phyloP scores from a whole-genome alignment of 1,284 basidiomycete genomes.

The Boletellus dicymbophilus region DNA sequence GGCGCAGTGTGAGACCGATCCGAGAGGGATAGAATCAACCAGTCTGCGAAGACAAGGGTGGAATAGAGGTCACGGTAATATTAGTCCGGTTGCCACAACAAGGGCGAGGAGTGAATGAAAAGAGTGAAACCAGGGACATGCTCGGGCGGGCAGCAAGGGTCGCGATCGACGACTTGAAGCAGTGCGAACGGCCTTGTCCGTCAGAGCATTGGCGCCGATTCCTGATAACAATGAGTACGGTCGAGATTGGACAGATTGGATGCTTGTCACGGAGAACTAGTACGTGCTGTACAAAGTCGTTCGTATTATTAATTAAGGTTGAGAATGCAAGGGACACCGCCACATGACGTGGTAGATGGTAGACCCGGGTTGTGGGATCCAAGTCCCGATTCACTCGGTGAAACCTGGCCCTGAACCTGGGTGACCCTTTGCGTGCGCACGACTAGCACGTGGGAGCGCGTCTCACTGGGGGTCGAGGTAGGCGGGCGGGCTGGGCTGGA shows the following conservation, averaged over 20 bases:
- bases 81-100: constrained; percentile 1
- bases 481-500: constrained; percentile 9
- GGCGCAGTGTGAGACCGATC: constrained; percentile 27
- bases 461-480: constrained; percentile 20
- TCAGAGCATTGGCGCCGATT: constrained; percentile 5
- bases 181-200: not conserved
- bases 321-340: constrained; percentile 9
- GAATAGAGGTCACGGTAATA: constrained; percentile 2
- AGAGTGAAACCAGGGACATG: constrained; percentile 16
- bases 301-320: not conserved
- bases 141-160: not conserved
- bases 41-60: not conserved
- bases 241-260: constrained; percentile 2
- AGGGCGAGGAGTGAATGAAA: not conserved
- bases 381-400: constrained; percentile 12
- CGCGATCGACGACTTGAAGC: too few relatives aligned
- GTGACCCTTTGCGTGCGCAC: constrained; percentile 13
- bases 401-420: constrained; percentile 11
- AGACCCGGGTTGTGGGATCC: constrained; percentile 15
- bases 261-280: not conserved
- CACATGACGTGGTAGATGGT: not conserved
- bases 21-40: constrained; percentile 2
- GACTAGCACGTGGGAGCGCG: constrained; percentile 31
- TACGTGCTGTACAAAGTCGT: too few relatives aligned
- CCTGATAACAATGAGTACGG: constrained; percentile 9